Percentiles rank a stretch among this genome's conserved stretches.
These are phyloP conservation scores for Exophiala sp. DNA, from an alignment of 2,329 filamentous ascomycete species.

Conservation along the genomic window DNA sequence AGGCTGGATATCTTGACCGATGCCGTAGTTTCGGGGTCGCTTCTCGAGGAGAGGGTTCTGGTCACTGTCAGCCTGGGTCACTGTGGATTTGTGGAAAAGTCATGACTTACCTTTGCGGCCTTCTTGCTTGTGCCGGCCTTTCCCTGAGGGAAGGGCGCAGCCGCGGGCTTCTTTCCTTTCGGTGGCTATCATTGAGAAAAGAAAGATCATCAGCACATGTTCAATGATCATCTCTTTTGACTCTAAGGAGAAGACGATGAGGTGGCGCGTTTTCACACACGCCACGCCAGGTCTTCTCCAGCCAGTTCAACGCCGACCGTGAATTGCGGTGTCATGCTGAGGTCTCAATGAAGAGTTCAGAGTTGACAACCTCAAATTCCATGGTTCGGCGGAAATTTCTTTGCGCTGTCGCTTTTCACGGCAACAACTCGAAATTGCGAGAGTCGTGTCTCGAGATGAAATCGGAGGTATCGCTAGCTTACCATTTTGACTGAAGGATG, in stretches of 20 bases:
- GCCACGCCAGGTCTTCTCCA: constrained; percentile 10
- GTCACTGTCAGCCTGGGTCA: constrained; percentile 18
- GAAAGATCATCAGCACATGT: constrained; percentile 78
- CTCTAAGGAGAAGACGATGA: constrained; percentile 69
- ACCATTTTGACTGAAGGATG: constrained; percentile 18
- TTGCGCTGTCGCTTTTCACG: constrained; percentile 3
- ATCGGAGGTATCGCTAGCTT: constrained; percentile 16
- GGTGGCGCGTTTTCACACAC: constrained; percentile 7
- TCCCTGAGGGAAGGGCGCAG: constrained; percentile 92
- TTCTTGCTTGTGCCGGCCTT: constrained; percentile 89
- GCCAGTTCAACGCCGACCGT: constrained; percentile 21
- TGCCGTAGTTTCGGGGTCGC: constrained; percentile 94
- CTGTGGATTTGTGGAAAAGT: not conserved
- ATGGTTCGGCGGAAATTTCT: constrained; percentile 11
- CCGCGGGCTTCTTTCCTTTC: constrained; percentile 98
- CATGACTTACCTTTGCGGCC: constrained; percentile 72
- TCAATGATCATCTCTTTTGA: constrained; percentile 63
- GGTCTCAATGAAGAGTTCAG: constrained; percentile 23
- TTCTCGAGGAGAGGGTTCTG: constrained; percentile 99
- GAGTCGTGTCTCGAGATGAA: not conserved
- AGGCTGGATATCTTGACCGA: constrained; percentile 98
- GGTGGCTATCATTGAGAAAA: constrained; percentile 99
- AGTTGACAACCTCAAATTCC: constrained; percentile 4
- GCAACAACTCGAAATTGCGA: not conserved
- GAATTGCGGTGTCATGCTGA: constrained; percentile 5